phyloP scores from a whole-genome alignment of 805 yeast species.

The Suhomyces canberraensis region DNA sequence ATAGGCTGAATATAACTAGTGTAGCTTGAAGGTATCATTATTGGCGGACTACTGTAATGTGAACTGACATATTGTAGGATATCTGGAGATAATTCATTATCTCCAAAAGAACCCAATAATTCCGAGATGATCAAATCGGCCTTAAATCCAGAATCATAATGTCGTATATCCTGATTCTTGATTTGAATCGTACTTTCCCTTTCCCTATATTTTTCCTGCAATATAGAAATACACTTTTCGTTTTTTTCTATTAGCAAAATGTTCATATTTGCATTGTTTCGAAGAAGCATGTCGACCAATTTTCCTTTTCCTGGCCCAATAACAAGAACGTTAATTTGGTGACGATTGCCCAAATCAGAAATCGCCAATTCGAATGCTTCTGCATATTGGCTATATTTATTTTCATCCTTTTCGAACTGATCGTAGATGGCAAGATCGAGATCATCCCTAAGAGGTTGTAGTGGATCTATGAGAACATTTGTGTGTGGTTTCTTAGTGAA shows the following conservation, averaged over 20 bases:
- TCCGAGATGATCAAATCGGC: constrained; percentile 73
- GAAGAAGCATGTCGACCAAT: constrained; percentile 46
- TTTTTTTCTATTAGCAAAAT: constrained; percentile 71
- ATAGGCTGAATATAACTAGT: constrained; percentile 65
- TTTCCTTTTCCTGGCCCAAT: constrained; percentile 93
- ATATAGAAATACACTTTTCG: constrained; percentile 50
- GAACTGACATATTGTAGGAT: constrained; percentile 45
- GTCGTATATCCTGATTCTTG: constrained; percentile 56
- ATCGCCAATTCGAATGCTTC: constrained; percentile 60
- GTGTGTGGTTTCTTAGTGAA: too few species aligned
- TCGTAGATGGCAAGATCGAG: constrained; percentile 60
- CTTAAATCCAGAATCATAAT: constrained; percentile 14
- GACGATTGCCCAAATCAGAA: constrained; percentile 12
- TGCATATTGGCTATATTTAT: constrained; percentile 68
- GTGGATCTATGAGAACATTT: constrained; percentile 45
- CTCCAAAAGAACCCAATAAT: constrained; percentile 86
- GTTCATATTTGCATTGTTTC: background rate
- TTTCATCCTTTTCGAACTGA: constrained; percentile 65
- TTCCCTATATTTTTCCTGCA: constrained; percentile 41
- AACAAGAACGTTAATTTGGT: constrained; percentile 41
- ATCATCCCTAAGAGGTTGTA: constrained; percentile 65
- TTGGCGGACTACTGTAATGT: constrained; percentile 24
- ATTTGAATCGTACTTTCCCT: constrained; percentile 58
- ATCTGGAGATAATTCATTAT: constrained; percentile 88
- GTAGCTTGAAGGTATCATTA: constrained; percentile 47